Evolutionary conservation across 352 stramenopile genomes (phyloP).

Genomic region (Phytophthora sojae): DNA sequence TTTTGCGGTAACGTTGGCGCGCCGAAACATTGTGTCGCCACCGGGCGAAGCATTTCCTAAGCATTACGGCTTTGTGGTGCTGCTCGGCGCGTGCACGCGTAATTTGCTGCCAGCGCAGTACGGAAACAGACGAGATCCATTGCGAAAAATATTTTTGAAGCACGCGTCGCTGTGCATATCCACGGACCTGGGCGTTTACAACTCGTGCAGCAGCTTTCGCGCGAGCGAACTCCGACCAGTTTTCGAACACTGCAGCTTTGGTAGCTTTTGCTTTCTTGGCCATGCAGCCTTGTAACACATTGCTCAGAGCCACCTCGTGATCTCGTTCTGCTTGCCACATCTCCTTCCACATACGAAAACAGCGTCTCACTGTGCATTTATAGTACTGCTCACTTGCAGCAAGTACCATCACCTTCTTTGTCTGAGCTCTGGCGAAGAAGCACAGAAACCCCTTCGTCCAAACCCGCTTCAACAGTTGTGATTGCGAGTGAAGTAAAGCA

Average conservation of each 20-base stretch:
- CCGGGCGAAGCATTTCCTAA: slow-evolving; percentile 38
- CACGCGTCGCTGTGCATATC: slow-evolving; percentile 34
- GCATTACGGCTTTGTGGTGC: slow-evolving; percentile 35
- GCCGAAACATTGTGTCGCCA: slow-evolving; percentile 40
- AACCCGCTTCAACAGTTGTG: slow-evolving; percentile 28
- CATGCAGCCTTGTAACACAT: slow-evolving; percentile 12
- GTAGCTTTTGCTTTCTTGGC: slow-evolving; percentile 1
- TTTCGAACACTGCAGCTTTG: slow-evolving; percentile 16
- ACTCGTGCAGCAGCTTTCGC: slow-evolving; percentile 33
- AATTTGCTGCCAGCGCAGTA: slow-evolving; percentile 57
- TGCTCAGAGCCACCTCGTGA: slow-evolving; percentile 8
- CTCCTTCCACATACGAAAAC: slow-evolving; percentile 28
- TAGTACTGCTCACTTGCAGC: slow-evolving; percentile 14
- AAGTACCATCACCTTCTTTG: slow-evolving; percentile 18
- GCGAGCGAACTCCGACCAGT: slow-evolving; percentile 32
- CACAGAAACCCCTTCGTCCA: slow-evolving; percentile 32
- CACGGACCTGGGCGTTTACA: slow-evolving; percentile 44
- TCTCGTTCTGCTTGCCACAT: slow-evolving; percentile 19
- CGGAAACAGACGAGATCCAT: slow-evolving; percentile 46
- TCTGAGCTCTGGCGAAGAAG: slow-evolving; percentile 11
- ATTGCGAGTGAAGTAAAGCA: slow-evolving; percentile 22
- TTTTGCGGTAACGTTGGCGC: slow-evolving; percentile 27
- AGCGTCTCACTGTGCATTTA: slow-evolving; percentile 2
- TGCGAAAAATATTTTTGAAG: slow-evolving; percentile 30
- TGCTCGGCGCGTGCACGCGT: slow-evolving; percentile 39